Percentiles rank a stretch among this genome's conserved stretches.
Evolutionary conservation across 441 rosid species (phyloP).

Genomic region (Flueggea neowawraea): DNA sequence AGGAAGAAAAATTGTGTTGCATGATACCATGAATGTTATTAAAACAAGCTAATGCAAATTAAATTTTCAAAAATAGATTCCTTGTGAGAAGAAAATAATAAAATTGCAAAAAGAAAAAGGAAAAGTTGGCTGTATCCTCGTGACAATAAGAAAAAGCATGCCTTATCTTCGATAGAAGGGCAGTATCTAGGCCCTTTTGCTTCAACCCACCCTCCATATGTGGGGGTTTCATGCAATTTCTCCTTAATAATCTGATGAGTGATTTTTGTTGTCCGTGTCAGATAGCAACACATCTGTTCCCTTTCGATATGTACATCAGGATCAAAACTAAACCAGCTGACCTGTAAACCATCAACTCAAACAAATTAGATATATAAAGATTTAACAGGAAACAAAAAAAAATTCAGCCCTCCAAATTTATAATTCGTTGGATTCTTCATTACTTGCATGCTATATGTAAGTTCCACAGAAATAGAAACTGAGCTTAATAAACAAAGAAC

Average conservation of each 20-base stretch:
- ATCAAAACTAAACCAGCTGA: constrained; percentile 97
- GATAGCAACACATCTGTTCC: constrained; percentile 96
- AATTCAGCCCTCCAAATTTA: too few species aligned
- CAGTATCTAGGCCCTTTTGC: constrained; percentile 99
- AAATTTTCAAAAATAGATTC: background rate
- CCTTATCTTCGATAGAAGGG: constrained; percentile 99
- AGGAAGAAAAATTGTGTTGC: too few species aligned
- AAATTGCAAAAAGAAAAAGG: background rate
- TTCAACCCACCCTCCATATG: constrained; percentile 99
- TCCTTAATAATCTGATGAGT: constrained; percentile 93
- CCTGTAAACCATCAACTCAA: constrained; percentile 44
- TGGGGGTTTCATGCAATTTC: constrained; percentile 97
- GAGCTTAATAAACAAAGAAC: too few species aligned
- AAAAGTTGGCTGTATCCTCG: background rate
- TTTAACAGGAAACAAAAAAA: too few species aligned
- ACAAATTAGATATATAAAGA: constrained; percentile 12
- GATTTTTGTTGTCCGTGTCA: constrained; percentile 80
- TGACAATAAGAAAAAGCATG: constrained; percentile 11
- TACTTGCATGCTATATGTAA: too few species aligned
- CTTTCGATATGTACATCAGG: constrained; percentile 82
- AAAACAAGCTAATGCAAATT: too few species aligned
- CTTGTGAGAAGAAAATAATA: background rate
- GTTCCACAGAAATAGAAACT: too few species aligned
- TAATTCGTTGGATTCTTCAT: too few species aligned
- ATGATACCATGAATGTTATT: too few species aligned